Evolutionary conservation across 768 basidiomycete genomes (phyloP).

Genomic region (Agaricus sinodeliciosus): DNA sequence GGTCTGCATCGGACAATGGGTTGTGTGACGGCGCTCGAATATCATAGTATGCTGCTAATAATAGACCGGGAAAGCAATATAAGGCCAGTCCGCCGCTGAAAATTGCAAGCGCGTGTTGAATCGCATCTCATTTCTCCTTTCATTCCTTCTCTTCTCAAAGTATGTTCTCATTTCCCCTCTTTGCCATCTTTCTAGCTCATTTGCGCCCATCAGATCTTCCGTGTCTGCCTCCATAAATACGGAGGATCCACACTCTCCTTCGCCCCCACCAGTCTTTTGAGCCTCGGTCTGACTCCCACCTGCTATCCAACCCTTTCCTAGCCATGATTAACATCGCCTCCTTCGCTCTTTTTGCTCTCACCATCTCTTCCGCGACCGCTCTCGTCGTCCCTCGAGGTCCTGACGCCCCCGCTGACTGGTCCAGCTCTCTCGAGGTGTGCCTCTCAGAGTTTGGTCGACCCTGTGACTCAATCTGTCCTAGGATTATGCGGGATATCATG

Average conservation of each 20-base stretch:
- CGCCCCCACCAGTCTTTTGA: conserved; percentile 22
- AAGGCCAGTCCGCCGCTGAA: background rate
- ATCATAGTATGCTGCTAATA: background rate
- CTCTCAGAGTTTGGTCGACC: background rate
- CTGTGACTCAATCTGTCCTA: conserved; percentile 17
- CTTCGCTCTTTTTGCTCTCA: conserved; percentile 37
- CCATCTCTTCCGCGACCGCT: conserved; percentile 32
- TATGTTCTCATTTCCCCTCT: conserved; percentile 5
- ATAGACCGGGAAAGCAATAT: conserved; percentile 5
- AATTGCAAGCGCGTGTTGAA: conserved; percentile 7
- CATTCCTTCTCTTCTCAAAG: conserved; percentile 8
- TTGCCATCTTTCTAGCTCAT: conserved; percentile 23
- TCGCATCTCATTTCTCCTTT: conserved; percentile 2
- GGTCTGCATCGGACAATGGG: background rate
- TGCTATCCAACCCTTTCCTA: conserved; percentile 1
- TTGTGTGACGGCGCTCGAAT: background rate
- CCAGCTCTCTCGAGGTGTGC: conserved; percentile 38
- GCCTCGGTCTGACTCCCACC: background rate
- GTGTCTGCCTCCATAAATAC: conserved; percentile 17
- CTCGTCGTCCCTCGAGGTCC: conserved; percentile 32
- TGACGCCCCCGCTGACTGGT: conserved; percentile 36
- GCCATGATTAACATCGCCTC: conserved; percentile 34
- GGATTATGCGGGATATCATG: conserved; percentile 52
- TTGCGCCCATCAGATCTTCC: conserved; percentile 14
- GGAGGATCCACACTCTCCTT: conserved; percentile 21